Conservation (phyloP, 2,329 filamentous ascomycete genomes). For the Endothia cerciana region DNA sequence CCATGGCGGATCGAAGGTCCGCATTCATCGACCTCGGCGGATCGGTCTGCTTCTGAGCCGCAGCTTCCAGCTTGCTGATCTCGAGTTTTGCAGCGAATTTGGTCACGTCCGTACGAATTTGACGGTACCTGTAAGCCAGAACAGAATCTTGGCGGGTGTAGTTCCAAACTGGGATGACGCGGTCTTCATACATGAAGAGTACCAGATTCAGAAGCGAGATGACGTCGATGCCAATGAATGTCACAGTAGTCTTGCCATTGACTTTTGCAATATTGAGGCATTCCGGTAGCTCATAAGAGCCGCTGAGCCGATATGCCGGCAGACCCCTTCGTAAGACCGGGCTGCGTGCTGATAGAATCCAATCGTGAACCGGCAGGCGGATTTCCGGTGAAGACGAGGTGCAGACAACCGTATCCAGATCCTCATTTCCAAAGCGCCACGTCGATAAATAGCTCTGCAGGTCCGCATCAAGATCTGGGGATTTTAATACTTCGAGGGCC, state of each 20-base stretch:
- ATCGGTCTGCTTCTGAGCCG: constrained; percentile 73
- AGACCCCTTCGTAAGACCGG: constrained; percentile 67
- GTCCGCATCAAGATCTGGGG: constrained; percentile 68
- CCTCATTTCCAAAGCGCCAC: constrained; percentile 44
- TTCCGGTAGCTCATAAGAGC: constrained; percentile 62
- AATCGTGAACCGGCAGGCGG: constrained; percentile 79
- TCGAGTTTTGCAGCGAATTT: constrained; percentile 74
- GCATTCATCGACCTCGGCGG: constrained; percentile 65
- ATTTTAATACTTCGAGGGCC: constrained; percentile 60
- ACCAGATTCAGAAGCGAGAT: constrained; percentile 79
- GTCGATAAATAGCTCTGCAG: constrained; percentile 53
- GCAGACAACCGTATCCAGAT: constrained; percentile 50
- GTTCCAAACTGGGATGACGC: constrained; percentile 84
- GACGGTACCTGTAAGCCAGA: constrained; percentile 74
- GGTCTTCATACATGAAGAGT: constrained; percentile 81
- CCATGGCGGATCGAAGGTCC: constrained; percentile 73
- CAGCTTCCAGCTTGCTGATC: constrained; percentile 73
- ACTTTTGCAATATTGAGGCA: constrained; percentile 59
- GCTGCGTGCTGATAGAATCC: constrained; percentile 78
- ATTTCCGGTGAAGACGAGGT: constrained; percentile 69
- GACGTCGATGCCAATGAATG: constrained; percentile 72
- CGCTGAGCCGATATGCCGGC: constrained; percentile 57
- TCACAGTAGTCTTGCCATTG: constrained; percentile 59
- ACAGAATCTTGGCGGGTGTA: constrained; percentile 68
- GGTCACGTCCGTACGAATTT: constrained; percentile 85